These are phyloP conservation scores for Quillaja saponaria DNA, from an alignment of 306 rosid species.

Conservation along the genomic window DNA sequence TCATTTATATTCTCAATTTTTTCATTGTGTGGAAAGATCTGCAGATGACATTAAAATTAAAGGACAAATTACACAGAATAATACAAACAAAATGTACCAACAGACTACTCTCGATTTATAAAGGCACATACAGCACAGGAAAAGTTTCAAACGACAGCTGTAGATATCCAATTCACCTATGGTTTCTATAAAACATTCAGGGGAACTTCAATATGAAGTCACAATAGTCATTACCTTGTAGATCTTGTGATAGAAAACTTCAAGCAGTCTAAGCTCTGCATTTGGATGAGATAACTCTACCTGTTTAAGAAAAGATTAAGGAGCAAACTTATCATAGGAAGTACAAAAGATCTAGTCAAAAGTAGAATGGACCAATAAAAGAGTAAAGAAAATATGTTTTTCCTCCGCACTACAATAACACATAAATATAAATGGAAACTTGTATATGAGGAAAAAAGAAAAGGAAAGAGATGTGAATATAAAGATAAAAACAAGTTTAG, in stretches of 20 bases:
- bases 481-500: background rate
- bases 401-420: no score
- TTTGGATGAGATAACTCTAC: constrained; percentile 81
- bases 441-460: no score
- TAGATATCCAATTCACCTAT: background rate
- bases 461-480: no score
- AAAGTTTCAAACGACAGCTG: background rate
- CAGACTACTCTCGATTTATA: background rate
- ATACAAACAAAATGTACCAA: background rate
- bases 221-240: constrained; percentile 66
- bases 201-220: background rate
- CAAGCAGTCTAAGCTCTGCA: constrained; percentile 86
- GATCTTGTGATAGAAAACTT: constrained; percentile 92
- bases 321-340: background rate
- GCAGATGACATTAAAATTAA: constrained; percentile 23
- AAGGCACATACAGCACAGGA: background rate
- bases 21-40: constrained; percentile 66
- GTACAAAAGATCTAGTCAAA: background rate
- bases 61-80: background rate
- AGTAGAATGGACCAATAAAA: background rate
- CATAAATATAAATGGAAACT: no score
- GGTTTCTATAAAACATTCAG: background rate
- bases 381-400: background rate
- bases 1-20: constrained; percentile 79
- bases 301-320: constrained; percentile 41